Percentiles rank a stretch among this genome's conserved stretches.
Evolutionary conservation across 768 basidiomycete species (phyloP).

Genomic region (Phallus indusiatus): DNA sequence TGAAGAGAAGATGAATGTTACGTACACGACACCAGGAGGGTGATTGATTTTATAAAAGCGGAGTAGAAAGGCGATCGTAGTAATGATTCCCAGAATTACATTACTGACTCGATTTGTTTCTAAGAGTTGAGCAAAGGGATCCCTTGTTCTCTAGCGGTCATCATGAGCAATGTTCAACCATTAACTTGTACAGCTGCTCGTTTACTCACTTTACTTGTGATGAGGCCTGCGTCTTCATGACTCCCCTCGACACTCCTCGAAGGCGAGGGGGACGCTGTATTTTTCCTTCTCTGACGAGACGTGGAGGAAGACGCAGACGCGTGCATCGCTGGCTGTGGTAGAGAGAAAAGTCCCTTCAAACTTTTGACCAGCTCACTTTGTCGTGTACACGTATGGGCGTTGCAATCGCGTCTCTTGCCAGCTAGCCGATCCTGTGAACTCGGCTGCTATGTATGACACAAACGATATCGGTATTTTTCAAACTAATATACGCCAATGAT

Average conservation of each 20-base stretch:
- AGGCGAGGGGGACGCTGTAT: not conserved
- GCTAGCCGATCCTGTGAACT: no score
- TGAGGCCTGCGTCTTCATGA: not conserved
- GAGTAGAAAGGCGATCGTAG: slow-evolving; percentile 68
- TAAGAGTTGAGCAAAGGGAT: not conserved
- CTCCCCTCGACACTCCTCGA: slow-evolving; percentile 1
- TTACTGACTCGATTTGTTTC: slow-evolving; percentile 32
- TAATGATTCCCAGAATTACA: slow-evolving; percentile 52
- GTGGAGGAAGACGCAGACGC: not conserved
- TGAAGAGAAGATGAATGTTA: slow-evolving; percentile 12
- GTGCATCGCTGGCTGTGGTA: not conserved
- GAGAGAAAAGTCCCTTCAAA: not conserved
- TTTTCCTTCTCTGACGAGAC: not conserved
- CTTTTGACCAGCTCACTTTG: not conserved
- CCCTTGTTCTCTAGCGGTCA: slow-evolving; percentile 1
- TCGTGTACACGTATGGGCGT: not conserved
- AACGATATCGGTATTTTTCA: no score
- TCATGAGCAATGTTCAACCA: not conserved
- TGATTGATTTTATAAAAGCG: slow-evolving; percentile 93
- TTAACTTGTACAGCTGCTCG: not conserved
- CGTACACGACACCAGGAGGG: slow-evolving; percentile 91
- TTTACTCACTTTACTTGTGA: not conserved
- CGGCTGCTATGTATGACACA: no score
- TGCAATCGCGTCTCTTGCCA: not conserved
- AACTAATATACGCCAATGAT: no score